Percentiles rank a stretch among this genome's conserved stretches.
phyloP scores from a whole-genome alignment of 2,329 filamentous ascomycete genomes.

The Blastomyces emzantsi region DNA sequence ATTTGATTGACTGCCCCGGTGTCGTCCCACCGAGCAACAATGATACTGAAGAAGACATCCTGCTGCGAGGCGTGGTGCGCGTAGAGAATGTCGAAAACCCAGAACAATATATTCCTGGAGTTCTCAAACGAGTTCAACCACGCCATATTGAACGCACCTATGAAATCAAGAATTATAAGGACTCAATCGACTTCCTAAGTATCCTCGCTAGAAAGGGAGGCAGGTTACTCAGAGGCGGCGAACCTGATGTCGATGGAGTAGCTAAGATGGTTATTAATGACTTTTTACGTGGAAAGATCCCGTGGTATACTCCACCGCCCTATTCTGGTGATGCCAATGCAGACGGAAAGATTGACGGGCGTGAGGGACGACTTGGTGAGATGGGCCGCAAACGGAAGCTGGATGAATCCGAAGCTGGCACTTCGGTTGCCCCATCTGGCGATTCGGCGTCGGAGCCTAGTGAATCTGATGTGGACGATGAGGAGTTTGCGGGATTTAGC shows the following conservation, averaged over 20 bases:
- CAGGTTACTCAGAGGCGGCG: constrained; percentile 79
- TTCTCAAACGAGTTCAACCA: constrained; percentile 69
- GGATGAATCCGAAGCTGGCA: constrained; percentile 40
- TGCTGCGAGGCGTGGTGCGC: constrained; percentile 82
- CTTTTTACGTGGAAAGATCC: constrained; percentile 88
- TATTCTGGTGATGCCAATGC: constrained; percentile 43
- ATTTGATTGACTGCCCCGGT: constrained; percentile 93
- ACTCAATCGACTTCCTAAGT: constrained; percentile 76
- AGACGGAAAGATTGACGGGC: constrained; percentile 52
- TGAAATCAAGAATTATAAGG: constrained; percentile 68
- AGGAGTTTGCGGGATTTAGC: constrained; percentile 37
- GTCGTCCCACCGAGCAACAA: constrained; percentile 82
- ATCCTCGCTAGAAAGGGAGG: constrained; percentile 79
- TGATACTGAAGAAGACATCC: constrained; percentile 77
- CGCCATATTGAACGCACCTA: constrained; percentile 92
- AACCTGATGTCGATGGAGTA: constrained; percentile 87
- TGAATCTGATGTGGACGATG: constrained; percentile 33
- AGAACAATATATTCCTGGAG: constrained; percentile 84
- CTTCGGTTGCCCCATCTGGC: constrained; percentile 26
- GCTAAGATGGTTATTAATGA: constrained; percentile 97
- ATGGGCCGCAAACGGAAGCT: constrained; percentile 73
- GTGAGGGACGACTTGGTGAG: constrained; percentile 72
- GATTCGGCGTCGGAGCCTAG: constrained; percentile 27
- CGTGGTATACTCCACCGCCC: constrained; percentile 87
- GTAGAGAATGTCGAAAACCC: constrained; percentile 96